Evolutionary conservation across 257 asterid genomes (phyloP).

Genomic region (Thymus mandschuricus): DNA sequence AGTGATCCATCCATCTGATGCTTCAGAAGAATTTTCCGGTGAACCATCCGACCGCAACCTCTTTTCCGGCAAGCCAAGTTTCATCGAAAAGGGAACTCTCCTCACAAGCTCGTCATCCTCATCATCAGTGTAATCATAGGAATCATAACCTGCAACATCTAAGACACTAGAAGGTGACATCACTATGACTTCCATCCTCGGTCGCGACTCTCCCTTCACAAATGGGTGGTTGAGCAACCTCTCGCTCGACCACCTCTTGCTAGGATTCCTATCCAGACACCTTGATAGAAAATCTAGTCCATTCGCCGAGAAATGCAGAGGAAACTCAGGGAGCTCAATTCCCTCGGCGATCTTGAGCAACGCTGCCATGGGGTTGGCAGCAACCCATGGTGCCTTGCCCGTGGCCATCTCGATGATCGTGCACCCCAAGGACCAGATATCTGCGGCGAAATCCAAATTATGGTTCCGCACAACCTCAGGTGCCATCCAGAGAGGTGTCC

Average conservation of each 20-base stretch:
- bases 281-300: slow-evolving; percentile 56
- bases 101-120: slow-evolving; percentile 24
- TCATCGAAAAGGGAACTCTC: slow-evolving; percentile 32
- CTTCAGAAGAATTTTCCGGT: slow-evolving; percentile 23
- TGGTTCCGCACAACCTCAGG: slow-evolving; percentile 57
- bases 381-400: slow-evolving; percentile 56
- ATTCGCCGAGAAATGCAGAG: slow-evolving; percentile 43
- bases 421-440: slow-evolving; percentile 74
- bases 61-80: slow-evolving; percentile 11
- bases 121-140: slow-evolving; percentile 23
- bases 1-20: slow-evolving; percentile 56
- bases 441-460: slow-evolving; percentile 40
- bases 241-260: slow-evolving; percentile 49
- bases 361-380: slow-evolving; percentile 41
- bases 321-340: slow-evolving; percentile 46
- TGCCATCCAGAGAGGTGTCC: slow-evolving; percentile 78
- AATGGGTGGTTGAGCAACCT: slow-evolving; percentile 50
- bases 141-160: slow-evolving; percentile 39
- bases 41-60: not conserved
- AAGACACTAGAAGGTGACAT: slow-evolving; percentile 58
- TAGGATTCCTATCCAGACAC: slow-evolving; percentile 50
- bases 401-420: slow-evolving; percentile 73
- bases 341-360: slow-evolving; percentile 51
- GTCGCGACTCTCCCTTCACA: not conserved
- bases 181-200: not conserved